Percentiles rank a stretch among this genome's conserved stretches.
Conservation (phyloP, 345 rosid species). For the Melaleuca quinquenervia region DNA sequence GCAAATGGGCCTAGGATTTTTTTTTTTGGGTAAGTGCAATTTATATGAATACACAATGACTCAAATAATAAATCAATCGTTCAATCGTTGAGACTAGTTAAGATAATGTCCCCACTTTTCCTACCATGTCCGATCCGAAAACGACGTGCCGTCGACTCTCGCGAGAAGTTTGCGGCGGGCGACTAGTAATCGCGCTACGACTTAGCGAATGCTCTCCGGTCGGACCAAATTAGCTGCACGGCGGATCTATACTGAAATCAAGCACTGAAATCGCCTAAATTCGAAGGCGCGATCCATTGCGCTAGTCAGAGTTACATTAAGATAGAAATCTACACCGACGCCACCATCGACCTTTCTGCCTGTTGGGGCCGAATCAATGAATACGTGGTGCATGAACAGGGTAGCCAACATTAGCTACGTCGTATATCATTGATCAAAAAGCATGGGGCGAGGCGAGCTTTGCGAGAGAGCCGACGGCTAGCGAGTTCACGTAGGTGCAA, state of each 20-base stretch:
- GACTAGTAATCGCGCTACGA: not conserved
- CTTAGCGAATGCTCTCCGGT: not conserved
- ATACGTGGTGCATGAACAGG: not conserved
- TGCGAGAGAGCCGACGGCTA: constrained; percentile 60
- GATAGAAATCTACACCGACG: not conserved
- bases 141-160: fast-evolving
- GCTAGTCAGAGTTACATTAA: not conserved
- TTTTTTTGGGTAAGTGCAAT: not conserved
- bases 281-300: not conserved
- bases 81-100: fast-evolving
- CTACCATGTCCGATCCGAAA: not conserved
- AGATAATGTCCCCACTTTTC: not conserved
- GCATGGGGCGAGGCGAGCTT: constrained; percentile 33
- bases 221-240: not conserved
- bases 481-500: constrained; percentile 78
- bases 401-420: not conserved
- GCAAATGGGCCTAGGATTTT: not conserved
- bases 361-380: not conserved
- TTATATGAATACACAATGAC: not conserved
- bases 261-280: not conserved
- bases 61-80: not conserved
- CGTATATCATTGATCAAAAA: not conserved
- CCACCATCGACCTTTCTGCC: not conserved
- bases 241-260: not conserved
- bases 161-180: not conserved